Percentiles rank a stretch among this genome's conserved stretches.
Conservation (phyloP, 768 basidiomycete species). For the Kwoniella sp. region DNA sequence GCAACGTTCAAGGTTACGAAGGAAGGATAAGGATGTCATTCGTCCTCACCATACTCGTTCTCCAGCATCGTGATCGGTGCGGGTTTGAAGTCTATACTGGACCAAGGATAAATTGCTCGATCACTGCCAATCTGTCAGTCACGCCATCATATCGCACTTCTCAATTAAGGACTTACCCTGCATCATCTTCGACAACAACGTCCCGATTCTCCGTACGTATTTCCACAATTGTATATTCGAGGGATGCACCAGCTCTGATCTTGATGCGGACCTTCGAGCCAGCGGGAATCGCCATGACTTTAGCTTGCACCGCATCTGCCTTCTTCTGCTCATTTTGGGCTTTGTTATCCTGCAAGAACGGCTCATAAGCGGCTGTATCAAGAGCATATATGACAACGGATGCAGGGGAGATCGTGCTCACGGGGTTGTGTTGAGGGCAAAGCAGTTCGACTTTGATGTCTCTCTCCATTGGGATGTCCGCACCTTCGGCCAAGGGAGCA, state of each 20-base stretch:
- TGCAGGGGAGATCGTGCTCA: conserved; percentile 58
- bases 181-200: conserved; percentile 27
- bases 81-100: conserved; percentile 38
- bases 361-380: neutral
- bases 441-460: conserved; percentile 73
- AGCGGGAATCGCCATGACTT: conserved; percentile 69
- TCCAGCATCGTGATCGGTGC: conserved; percentile 22
- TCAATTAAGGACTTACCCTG: conserved; percentile 21
- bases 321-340: conserved; percentile 75
- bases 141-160: neutral
- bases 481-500: conserved; percentile 24
- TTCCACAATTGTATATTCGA: conserved; percentile 6
- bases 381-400: too few species aligned
- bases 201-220: neutral
- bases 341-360: conserved; percentile 64
- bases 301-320: conserved; percentile 70
- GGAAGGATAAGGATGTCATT: too few species aligned
- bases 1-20: neutral
- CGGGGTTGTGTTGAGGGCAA: conserved; percentile 88
- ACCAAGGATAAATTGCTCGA: conserved; percentile 15
- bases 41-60: conserved; percentile 48
- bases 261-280: conserved; percentile 82
- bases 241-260: conserved; percentile 46
- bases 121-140: neutral
- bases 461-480: conserved; percentile 61